Evolutionary conservation across 2,329 filamentous ascomycete genomes (phyloP).

Genomic region (Calonectria henricotiae): DNA sequence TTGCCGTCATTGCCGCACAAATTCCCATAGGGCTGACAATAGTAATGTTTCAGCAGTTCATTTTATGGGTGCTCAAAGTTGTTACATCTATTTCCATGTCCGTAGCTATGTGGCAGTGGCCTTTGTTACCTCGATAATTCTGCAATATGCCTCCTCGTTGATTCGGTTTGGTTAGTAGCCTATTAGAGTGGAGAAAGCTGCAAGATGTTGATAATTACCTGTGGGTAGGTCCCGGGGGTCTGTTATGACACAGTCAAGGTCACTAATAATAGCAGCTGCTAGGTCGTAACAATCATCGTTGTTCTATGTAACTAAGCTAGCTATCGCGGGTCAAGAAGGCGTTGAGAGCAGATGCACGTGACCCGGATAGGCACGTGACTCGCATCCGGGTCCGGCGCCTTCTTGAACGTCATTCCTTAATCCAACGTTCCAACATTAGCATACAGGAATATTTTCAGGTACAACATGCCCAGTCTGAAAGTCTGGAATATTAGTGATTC

Average conservation of each 20-base stretch:
- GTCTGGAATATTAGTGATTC: neutral
- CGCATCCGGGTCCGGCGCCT: too few species aligned
- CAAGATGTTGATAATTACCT: neutral
- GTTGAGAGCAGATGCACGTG: too few species aligned
- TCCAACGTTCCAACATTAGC: too few species aligned
- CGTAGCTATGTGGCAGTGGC: neutral
- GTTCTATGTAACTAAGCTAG: too few species aligned
- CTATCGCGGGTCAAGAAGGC: too few species aligned
- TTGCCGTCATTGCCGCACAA: neutral
- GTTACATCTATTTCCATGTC: too few species aligned
- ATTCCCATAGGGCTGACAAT: neutral
- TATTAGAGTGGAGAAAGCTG: neutral
- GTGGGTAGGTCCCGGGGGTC: too few species aligned
- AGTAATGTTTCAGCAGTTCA: neutral
- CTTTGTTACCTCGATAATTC: neutral
- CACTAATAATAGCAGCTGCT: too few species aligned
- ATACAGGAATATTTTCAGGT: neutral
- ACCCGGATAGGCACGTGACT: too few species aligned
- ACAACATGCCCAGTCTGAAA: neutral
- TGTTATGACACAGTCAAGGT: too few species aligned
- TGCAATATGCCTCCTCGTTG: slow-evolving; percentile 6
- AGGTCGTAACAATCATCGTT: too few species aligned
- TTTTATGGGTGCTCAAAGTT: neutral
- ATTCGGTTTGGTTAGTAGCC: neutral
- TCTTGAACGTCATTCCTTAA: too few species aligned